Evolutionary conservation across 306 rosid species (phyloP).

Genomic region (Argentina anserina): DNA sequence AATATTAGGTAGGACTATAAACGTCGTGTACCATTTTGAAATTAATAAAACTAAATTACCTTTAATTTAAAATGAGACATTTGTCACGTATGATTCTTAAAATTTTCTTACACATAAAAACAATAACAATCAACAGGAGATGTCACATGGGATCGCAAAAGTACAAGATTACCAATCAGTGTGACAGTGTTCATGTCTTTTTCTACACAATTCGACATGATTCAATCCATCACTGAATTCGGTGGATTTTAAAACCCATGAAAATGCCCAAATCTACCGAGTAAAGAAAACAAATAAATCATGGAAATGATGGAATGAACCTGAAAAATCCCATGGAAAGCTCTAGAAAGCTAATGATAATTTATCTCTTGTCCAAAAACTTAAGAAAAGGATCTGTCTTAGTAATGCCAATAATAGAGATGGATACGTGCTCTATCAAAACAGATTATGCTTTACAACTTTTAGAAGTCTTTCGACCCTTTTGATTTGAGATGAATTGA

Average conservation of each 20-base stretch:
- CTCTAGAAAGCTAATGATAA: background rate
- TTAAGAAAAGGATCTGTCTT: too few relatives aligned
- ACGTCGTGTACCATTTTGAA: too few relatives aligned
- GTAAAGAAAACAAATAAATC: background rate
- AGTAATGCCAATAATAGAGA: too few relatives aligned
- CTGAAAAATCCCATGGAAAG: background rate
- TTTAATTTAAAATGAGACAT: too few relatives aligned
- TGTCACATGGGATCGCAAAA: background rate
- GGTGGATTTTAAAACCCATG: background rate
- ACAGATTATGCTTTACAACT: background rate
- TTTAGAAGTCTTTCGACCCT: background rate
- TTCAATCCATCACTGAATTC: background rate
- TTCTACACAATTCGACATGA: background rate
- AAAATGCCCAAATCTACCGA: background rate
- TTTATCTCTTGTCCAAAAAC: too few relatives aligned
- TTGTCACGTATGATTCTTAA: too few relatives aligned
- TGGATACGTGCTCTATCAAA: too few relatives aligned
- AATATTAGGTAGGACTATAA: too few relatives aligned
- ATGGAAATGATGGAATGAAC: too few relatives aligned
- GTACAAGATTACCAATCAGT: background rate
- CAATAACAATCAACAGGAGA: background rate
- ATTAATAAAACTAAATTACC: too few relatives aligned
- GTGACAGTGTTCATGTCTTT: background rate
- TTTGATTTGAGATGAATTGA: too few relatives aligned
- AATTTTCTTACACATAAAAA: background rate